Evolutionary conservation across 495 filamentous ascomycete species (phyloP).

Genomic region (Evernia prunastri): DNA sequence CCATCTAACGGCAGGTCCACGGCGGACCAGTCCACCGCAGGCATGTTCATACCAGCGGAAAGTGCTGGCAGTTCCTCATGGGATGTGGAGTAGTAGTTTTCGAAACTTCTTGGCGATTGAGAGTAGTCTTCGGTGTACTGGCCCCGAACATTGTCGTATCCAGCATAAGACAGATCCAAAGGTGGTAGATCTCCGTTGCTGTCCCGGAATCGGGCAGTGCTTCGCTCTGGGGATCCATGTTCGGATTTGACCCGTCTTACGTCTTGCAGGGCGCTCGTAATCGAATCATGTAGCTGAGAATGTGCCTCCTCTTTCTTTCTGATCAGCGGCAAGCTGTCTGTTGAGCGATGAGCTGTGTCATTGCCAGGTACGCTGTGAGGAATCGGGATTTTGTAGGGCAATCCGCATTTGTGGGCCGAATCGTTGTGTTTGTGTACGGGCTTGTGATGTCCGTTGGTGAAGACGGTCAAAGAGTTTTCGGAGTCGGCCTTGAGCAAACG

Average conservation of each 20-base stretch:
- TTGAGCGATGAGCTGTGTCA: constrained; percentile 57
- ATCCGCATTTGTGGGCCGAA: constrained; percentile 71
- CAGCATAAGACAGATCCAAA: constrained; percentile 55
- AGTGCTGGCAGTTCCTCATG: constrained; percentile 57
- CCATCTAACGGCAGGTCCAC: constrained; percentile 53
- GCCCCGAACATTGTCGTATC: constrained; percentile 46
- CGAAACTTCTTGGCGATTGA: constrained; percentile 36
- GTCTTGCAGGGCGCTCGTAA: constrained; percentile 44
- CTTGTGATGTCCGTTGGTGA: constrained; percentile 91
- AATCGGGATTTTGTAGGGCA: constrained; percentile 74
- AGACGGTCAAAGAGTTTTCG: constrained; percentile 75
- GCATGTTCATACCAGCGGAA: constrained; percentile 56
- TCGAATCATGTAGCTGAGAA: constrained; percentile 36
- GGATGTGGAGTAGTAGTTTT: constrained; percentile 37
- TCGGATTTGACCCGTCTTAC: constrained; percentile 56
- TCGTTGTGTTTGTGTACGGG: constrained; percentile 85
- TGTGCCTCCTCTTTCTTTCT: constrained; percentile 37
- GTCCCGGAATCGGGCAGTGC: constrained; percentile 50
- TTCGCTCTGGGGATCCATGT: constrained; percentile 62
- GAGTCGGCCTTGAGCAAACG: constrained; percentile 71
- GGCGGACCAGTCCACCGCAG: constrained; percentile 68
- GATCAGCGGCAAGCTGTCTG: constrained; percentile 56
- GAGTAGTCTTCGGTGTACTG: constrained; percentile 39
- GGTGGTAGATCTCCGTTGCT: constrained; percentile 57
- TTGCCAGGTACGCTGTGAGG: constrained; percentile 62